Conservation (phyloP, 1,284 basidiomycete species). For the Afroboletus lepidellus region DNA sequence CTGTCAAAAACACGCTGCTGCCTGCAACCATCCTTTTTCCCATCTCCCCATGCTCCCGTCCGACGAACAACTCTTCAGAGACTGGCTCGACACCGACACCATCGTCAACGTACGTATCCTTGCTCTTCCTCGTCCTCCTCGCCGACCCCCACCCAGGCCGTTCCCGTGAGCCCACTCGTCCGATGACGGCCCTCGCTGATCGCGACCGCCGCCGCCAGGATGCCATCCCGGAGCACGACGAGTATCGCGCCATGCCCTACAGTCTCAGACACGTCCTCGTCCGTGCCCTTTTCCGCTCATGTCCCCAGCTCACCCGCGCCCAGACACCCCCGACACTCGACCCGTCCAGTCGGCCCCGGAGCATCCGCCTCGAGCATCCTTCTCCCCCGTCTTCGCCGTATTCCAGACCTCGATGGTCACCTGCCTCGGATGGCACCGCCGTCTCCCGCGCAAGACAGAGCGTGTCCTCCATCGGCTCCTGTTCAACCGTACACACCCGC, state of each 20-base stretch:
- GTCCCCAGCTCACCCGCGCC: slow-evolving; percentile 1
- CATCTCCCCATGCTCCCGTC: background rate
- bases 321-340: slow-evolving; percentile 27
- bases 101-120: slow-evolving; percentile 28
- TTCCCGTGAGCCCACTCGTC: slow-evolving; percentile 28
- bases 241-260: slow-evolving; percentile 30
- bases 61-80: background rate
- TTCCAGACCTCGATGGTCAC: slow-evolving; percentile 21
- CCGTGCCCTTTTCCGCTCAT: slow-evolving; percentile 12
- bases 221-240: slow-evolving; percentile 29
- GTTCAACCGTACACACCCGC: slow-evolving; percentile 28
- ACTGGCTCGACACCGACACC: slow-evolving; percentile 10
- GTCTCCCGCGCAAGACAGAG: slow-evolving; percentile 31
- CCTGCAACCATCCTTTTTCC: slow-evolving; percentile 25
- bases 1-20: slow-evolving; percentile 34
- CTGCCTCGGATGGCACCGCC: slow-evolving; percentile 15
- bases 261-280: slow-evolving; percentile 32
- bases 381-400: slow-evolving; percentile 18
- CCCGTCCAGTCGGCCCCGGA: slow-evolving; percentile 21
- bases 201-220: slow-evolving; percentile 25
- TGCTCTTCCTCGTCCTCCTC: background rate
- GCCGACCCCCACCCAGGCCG: background rate
- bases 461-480: slow-evolving; percentile 34
- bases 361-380: slow-evolving; percentile 29
- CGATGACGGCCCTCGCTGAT: slow-evolving; percentile 27